Conservation (phyloP, 352 stramenopile genomes). For the Phytophthora pseudosyringae region DNA sequence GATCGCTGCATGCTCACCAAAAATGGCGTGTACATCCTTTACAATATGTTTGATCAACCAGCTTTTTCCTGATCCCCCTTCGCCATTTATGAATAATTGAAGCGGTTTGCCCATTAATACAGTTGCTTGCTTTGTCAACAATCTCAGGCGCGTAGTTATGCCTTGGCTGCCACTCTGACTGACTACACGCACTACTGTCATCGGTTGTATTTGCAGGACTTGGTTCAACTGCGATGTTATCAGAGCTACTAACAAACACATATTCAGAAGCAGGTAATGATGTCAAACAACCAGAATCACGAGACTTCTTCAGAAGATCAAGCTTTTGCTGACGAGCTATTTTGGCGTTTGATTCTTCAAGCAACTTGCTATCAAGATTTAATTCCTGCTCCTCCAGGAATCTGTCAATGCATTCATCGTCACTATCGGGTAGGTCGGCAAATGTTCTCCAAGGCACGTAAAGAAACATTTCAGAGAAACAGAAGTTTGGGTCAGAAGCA, state of each 20-base stretch:
- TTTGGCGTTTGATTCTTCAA: not conserved
- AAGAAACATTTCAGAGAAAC: no score
- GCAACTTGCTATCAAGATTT: not conserved
- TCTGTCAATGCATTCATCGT: no score
- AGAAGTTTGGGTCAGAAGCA: no score
- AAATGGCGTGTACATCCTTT: not conserved
- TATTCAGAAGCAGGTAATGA: not conserved
- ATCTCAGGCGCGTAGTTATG: not conserved
- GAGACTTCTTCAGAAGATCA: not conserved
- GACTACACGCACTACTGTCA: not conserved
- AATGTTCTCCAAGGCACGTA: no score
- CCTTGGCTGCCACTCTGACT: not conserved
- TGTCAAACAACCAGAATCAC: no score
- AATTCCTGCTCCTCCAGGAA: not conserved
- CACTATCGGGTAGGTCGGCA: no score
- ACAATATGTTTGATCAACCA: constrained; percentile 4
- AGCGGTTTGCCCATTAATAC: no score
- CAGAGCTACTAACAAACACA: not conserved
- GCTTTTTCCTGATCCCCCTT: not conserved
- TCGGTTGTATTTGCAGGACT: no score
- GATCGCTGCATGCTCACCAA: not conserved
- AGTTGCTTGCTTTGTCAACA: not conserved
- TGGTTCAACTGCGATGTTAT: no score
- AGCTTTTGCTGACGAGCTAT: not conserved
- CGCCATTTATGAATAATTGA: constrained; percentile 3